A percentile compares a stretch with the other conserved stretches of the same genome.
Conservation (phyloP, 352 stramenopile species). For the Elongisporangium senticosum region DNA sequence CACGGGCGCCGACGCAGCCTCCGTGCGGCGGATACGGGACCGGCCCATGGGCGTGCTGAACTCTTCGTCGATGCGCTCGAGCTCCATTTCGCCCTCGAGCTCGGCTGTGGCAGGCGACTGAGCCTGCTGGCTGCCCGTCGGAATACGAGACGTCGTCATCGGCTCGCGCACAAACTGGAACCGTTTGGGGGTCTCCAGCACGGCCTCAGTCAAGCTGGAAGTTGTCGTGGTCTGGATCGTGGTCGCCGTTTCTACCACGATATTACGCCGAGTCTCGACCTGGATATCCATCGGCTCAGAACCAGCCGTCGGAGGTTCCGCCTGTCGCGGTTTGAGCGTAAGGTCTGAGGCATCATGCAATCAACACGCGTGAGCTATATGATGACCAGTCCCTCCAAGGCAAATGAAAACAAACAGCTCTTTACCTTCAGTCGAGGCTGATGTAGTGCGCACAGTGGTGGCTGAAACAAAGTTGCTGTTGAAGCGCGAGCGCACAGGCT, state of each 20-base stretch:
- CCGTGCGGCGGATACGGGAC: conserved; percentile 44
- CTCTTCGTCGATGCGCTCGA: conserved; percentile 77
- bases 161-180: conserved; percentile 77
- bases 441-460: conserved; percentile 19
- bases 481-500: conserved; percentile 40
- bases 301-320: conserved; percentile 12
- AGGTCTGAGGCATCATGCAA: conserved; percentile 20
- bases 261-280: conserved; percentile 9
- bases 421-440: conserved; percentile 36
- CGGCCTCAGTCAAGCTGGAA: conserved; percentile 16
- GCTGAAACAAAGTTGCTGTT: conserved; percentile 40
- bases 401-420: neutral
- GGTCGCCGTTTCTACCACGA: conserved; percentile 18
- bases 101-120: conserved; percentile 58
- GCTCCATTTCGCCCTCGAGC: conserved; percentile 57
- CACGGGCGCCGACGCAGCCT: conserved; percentile 49
- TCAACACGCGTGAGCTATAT: neutral
- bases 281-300: conserved; percentile 17
- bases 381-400: neutral
- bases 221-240: conserved; percentile 25
- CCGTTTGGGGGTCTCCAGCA: conserved; percentile 58
- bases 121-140: conserved; percentile 15
- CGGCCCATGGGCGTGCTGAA: conserved; percentile 68
- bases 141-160: conserved; percentile 52
- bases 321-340: conserved; percentile 32